phyloP scores from a whole-genome alignment of 2,329 filamentous ascomycete genomes.

The Coniochaeta sp. region DNA sequence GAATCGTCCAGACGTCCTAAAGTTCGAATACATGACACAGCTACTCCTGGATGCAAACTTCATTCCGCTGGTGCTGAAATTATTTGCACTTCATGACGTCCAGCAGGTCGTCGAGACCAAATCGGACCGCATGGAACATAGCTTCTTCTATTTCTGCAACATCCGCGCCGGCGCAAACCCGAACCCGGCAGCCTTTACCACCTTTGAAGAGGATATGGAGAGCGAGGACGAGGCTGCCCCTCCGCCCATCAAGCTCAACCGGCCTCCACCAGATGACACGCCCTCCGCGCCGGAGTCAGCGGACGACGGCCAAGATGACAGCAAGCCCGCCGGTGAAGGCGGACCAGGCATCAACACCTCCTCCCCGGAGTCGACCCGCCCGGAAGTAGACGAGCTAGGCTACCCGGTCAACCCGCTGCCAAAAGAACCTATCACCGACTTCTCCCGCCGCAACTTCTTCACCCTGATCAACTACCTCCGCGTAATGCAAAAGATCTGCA shows the following conservation, averaged over 20 bases:
- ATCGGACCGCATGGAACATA: conserved; percentile 74
- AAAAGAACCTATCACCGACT: conserved; percentile 73
- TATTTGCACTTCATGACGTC: conserved; percentile 90
- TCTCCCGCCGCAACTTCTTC: conserved; percentile 92
- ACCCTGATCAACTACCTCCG: conserved; percentile 91
- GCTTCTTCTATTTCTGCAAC: conserved; percentile 90
- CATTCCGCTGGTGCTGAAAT: conserved; percentile 82
- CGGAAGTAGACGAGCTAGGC: conserved; percentile 79
- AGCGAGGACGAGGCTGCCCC: conserved; percentile 77
- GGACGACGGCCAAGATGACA: not conserved
- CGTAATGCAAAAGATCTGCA: conserved; percentile 95
- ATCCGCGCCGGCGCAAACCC: conserved; percentile 36
- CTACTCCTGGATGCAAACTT: conserved; percentile 93
- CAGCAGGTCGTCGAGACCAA: conserved; percentile 83
- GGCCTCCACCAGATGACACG: conserved; percentile 34
- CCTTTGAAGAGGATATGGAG: conserved; percentile 31
- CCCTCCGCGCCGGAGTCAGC: conserved; percentile 16
- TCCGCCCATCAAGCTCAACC: conserved; percentile 66
- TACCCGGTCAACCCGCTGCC: conserved; percentile 68
- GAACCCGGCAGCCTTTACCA: conserved; percentile 15
- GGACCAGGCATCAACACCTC: not conserved
- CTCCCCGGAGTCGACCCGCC: conserved; percentile 26
- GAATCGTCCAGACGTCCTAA: conserved; percentile 64
- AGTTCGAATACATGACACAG: conserved; percentile 94
- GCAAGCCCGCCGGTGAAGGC: not conserved